Evolutionary conservation across 768 basidiomycete genomes (phyloP), one percentile per base, ranked within the genome.

Genomic region (Tephrocybe sp.): DNA sequence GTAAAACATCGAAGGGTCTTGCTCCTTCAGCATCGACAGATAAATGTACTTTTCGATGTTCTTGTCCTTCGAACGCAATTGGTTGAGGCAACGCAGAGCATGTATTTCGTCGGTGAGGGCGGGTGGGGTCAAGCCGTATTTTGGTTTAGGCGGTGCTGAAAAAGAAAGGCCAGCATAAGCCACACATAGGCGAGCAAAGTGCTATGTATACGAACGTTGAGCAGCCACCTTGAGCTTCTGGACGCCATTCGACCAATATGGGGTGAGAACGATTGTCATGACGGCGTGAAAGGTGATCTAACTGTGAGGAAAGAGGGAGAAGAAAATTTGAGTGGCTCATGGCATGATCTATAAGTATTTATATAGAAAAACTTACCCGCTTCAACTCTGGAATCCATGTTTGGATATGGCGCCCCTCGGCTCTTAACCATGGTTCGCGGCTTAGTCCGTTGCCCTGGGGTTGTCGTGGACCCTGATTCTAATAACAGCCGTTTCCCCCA

Each of bases 31-130:
- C 50, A 80, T 79, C 8, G 84, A 80, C 24, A 96, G 81, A 64
- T 85, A 94, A 63, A 92, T 89, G 70, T 96, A 87, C 72, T 91
- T 89, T 64, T 93, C 90, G 36, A 94, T 81, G 51, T 69, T 64
- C 65, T 80, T 82, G 64, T 83, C 79, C 67, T 91, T 91, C 15
- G 86, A 85, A 44, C 84, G 84, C 8, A 92, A 69, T 66, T 92
- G 90, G n/a, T 66, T 68, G 50, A 90, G 68, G 62, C 81, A 82
- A 45, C 90, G 85, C 18, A 73, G 51, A 30, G 70, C 65, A 59
- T 90, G 89, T 23, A 83, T 60, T 5, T 68, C 58, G 2, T 70
- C 68, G 38, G 84, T 73, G 43, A 86, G 73, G 4, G 73, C 76
- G 3, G 85, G 81, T 24, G 90, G 90, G 1, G 78, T 65, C 28